These are phyloP conservation scores for Paraconiothyrium brasiliense DNA, from an alignment of 2,329 filamentous ascomycete species.

Conservation along the genomic window DNA sequence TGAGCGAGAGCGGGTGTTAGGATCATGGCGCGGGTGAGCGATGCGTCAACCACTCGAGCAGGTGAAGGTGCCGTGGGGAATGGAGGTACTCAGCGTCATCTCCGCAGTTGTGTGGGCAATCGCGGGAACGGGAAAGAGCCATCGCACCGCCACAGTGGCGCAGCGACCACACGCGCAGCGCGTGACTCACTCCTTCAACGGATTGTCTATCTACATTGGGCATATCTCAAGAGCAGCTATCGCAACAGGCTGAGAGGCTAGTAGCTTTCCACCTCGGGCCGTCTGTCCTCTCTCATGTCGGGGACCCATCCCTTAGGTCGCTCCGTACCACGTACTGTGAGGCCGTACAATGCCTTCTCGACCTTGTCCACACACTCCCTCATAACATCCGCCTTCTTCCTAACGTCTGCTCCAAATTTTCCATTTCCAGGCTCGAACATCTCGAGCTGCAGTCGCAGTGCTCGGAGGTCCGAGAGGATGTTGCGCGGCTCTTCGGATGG, in stretches of 20 bases:
- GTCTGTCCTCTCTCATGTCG: slow-evolving; percentile 65
- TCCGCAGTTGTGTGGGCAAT: slow-evolving; percentile 2
- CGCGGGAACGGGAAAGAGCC: background rate
- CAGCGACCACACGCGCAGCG: background rate
- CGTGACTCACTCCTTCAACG: background rate
- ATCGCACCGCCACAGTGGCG: slow-evolving; percentile 9
- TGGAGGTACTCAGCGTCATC: slow-evolving; percentile 9
- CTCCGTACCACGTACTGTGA: slow-evolving; percentile 87
- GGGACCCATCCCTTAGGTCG: slow-evolving; percentile 92
- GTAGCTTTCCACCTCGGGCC: slow-evolving; percentile 54
- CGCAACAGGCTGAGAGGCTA: slow-evolving; percentile 19
- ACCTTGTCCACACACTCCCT: slow-evolving; percentile 91
- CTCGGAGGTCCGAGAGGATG: slow-evolving; percentile 84
- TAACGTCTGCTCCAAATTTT: slow-evolving; percentile 69
- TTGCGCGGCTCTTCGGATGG: slow-evolving; percentile 56
- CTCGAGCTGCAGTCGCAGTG: slow-evolving; percentile 80
- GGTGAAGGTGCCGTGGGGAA: slow-evolving; percentile 14
- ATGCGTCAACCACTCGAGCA: slow-evolving; percentile 21
- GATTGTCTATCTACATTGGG: background rate
- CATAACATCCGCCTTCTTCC: slow-evolving; percentile 88
- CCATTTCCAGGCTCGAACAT: slow-evolving; percentile 66
- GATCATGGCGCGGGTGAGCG: slow-evolving; percentile 32
- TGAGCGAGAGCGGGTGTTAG: slow-evolving; percentile 30
- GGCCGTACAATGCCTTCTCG: slow-evolving; percentile 86
- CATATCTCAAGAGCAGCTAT: background rate